A percentile compares a stretch with the other conserved stretches of the same genome.
Conservation (phyloP, 2,329 filamentous ascomycete species). For the Aaosphaeria pasadenensis region DNA sequence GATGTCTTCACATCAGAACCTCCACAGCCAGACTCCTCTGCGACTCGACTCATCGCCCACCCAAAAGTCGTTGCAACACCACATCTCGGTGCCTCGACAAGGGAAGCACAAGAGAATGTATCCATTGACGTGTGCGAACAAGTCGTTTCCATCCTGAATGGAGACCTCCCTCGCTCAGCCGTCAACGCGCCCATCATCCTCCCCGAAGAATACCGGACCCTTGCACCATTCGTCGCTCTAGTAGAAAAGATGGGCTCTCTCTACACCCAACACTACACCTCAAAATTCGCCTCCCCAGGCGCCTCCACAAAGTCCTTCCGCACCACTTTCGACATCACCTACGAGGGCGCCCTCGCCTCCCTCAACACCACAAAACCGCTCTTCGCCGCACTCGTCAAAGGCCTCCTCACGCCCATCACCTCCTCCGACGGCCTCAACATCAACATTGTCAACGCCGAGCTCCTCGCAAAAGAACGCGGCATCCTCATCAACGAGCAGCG, state of each 20-base stretch:
- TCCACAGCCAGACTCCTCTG: constrained; percentile 56
- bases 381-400: constrained; percentile 76
- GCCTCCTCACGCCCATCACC: constrained; percentile 67
- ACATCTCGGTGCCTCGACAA: constrained; percentile 74
- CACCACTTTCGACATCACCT: constrained; percentile 71
- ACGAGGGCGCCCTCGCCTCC: constrained; percentile 70
- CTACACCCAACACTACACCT: constrained; percentile 72
- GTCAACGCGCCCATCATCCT: constrained; percentile 81
- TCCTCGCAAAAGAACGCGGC: constrained; percentile 73
- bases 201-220: constrained; percentile 73
- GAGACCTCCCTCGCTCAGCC: constrained; percentile 70
- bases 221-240: constrained; percentile 73
- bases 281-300: constrained; percentile 24
- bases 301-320: constrained; percentile 45
- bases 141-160: constrained; percentile 69
- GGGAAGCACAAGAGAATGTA: constrained; percentile 82
- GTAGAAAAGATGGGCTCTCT: constrained; percentile 77
- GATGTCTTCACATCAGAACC: constrained; percentile 80
- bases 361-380: constrained; percentile 75
- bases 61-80: constrained; percentile 74
- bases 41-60: constrained; percentile 63
- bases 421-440: constrained; percentile 65
- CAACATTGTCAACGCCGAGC: constrained; percentile 78
- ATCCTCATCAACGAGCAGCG: constrained; percentile 75
- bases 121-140: constrained; percentile 80